Evolutionary conservation across 225 moss, liverwort and hornwort genomes (phyloP).

Genomic region (Bryoerythrophyllum caledonicum): DNA sequence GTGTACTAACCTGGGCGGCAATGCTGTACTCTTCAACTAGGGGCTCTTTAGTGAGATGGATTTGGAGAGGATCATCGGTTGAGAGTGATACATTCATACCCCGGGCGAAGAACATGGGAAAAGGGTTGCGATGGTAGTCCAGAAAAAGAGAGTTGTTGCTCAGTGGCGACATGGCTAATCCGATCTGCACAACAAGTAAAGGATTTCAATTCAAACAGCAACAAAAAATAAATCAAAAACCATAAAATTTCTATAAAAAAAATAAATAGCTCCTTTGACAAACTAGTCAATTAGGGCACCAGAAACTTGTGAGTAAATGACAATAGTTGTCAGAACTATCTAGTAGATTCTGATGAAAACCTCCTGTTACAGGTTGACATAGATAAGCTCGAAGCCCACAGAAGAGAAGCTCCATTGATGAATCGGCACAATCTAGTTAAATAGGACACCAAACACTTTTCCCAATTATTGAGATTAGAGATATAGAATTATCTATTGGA

Average conservation of each 20-base stretch:
- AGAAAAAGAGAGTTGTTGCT: conserved; percentile 90
- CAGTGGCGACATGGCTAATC: conserved; percentile 83
- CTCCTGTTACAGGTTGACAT: no score
- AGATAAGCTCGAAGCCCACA: not conserved
- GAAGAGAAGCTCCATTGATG: not conserved
- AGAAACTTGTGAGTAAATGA: not conserved
- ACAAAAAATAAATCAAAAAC: not conserved
- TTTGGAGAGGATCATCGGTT: conserved; percentile 88
- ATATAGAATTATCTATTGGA: no score
- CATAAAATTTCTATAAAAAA: no score
- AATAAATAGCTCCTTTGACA: no score
- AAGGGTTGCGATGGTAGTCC: conserved; percentile 85
- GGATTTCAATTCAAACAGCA: no score
- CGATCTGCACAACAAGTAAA: conserved; percentile 53
- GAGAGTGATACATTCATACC: conserved; percentile 83
- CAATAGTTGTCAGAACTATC: no score
- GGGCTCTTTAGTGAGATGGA: conserved; percentile 85
- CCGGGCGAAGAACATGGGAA: conserved; percentile 83
- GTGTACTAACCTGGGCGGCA: conserved; percentile 68
- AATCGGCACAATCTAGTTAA: not conserved
- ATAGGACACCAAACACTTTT: not conserved
- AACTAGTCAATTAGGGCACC: not conserved
- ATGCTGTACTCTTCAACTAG: conserved; percentile 93
- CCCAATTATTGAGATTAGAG: no score
- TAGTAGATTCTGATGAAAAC: no score